Evolutionary conservation across 1,139 yeast genomes (phyloP), one percentile per base, ranked within the genome.

Genomic region (Suhomyces terraborum): DNA sequence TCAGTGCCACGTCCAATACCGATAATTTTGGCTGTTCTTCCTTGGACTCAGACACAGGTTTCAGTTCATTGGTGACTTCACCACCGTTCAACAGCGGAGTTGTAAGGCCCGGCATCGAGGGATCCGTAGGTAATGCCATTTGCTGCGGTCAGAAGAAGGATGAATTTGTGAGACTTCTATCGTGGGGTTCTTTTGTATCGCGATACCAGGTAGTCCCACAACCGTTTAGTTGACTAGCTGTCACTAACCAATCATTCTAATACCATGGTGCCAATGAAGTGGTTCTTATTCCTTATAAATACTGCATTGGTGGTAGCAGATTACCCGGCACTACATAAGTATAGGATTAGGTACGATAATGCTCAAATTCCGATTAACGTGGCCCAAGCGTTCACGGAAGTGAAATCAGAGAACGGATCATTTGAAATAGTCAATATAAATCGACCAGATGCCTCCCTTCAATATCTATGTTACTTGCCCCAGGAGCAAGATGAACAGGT

Each of bases 1-100:
- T 74, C 41, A 69, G 70, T 0, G 82, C 78, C 14, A 79, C 62
- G 36, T 80, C 84, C 47, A 77, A 73, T 2, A 78, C 71, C 2
- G 82, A 71, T 8, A 23, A 10, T 18, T 33, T 38, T 9, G 35
- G 28, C 7, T 23, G 30, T 10, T 28, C 41, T 5, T 31, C 33
- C 18, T 35, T 38, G 14, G 30, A 10, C 12, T 26, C 32, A 10
- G 41, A 10, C 4, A 18, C 8, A 22, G 40, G 12, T 6, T 35
- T 36, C 4, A 37, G 21, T 9, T 40, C 43, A 8, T 36, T 10
- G 9, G 42, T 31, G 12, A 39, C 20, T 20, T 47, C 45, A 2
- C 48, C 48, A 17, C 44, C 42, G 6, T 47, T 46, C 19, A 49
- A 26, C 22, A 43, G 51, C 4, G 49, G 46, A 6, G 52, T 49